A percentile compares a stretch with the other conserved stretches of the same genome.
phyloP scores from a whole-genome alignment of 805 yeast genomes.

The Sungouiozyma intestinalis region DNA sequence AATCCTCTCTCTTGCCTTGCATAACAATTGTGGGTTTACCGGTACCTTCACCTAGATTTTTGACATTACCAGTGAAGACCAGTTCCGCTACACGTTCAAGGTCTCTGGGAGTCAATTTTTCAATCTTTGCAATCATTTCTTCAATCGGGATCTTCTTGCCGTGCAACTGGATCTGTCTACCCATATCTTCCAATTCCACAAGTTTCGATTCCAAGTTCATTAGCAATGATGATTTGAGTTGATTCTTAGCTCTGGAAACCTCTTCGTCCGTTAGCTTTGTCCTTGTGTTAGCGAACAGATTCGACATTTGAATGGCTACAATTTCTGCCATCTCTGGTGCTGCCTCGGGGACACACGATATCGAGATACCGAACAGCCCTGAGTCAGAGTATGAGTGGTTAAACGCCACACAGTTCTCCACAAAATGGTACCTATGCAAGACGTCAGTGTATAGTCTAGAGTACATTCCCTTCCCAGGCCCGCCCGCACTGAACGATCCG shows the following conservation, averaged over 20 bases:
- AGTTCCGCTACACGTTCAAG: conserved; percentile 63
- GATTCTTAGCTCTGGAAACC: conserved; percentile 85
- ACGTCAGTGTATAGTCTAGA: conserved; percentile 87
- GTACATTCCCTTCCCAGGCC: conserved; percentile 99
- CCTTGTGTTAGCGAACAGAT: conserved; percentile 40
- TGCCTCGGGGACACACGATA: conserved; percentile 77
- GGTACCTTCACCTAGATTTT: conserved; percentile 36
- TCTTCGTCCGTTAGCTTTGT: conserved; percentile 62
- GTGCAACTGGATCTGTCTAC: conserved; percentile 85
- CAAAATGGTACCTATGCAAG: conserved; percentile 79
- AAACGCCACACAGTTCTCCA: conserved; percentile 80
- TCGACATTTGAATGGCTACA: conserved; percentile 51
- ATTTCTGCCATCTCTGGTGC: conserved; percentile 77
- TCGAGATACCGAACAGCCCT: conserved; percentile 83
- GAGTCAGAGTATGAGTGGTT: conserved; percentile 85
- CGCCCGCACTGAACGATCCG: conserved; percentile 96
- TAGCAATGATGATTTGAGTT: conserved; percentile 72
- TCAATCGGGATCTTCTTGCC: conserved; percentile 61
- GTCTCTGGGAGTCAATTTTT: conserved; percentile 54
- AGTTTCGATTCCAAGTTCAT: conserved; percentile 90
- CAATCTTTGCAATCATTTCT: conserved; percentile 77
- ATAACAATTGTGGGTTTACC: conserved; percentile 77
- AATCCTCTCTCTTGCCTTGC: conserved; percentile 77
- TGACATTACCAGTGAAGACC: conserved; percentile 58
- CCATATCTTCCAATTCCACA: conserved; percentile 92